These are phyloP conservation scores for Psilocybe azurescens DNA, from an alignment of 768 basidiomycete species.

Conservation along the genomic window DNA sequence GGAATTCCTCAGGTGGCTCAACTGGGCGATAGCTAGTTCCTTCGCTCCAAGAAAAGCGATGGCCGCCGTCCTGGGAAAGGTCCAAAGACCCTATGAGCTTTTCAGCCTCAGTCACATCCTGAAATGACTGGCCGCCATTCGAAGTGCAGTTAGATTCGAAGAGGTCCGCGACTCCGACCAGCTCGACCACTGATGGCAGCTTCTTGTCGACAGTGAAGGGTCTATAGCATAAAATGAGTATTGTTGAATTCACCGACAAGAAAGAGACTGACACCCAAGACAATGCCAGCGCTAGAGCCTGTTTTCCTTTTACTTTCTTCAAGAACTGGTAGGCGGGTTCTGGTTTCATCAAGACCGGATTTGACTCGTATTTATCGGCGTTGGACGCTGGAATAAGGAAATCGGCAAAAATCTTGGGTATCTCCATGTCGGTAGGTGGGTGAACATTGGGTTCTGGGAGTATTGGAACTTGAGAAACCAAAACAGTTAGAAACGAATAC, in stretches of 20 bases:
- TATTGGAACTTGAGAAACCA: slow-evolving; percentile 50
- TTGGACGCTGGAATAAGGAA: slow-evolving; percentile 27
- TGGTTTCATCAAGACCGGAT: background rate
- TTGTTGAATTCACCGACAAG: background rate
- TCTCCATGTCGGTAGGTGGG: slow-evolving; percentile 32
- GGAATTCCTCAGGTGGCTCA: slow-evolving; percentile 24
- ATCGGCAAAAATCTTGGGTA: slow-evolving; percentile 35
- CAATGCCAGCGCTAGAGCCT: background rate
- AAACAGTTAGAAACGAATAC: too few relatives aligned
- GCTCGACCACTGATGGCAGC: slow-evolving; percentile 37
- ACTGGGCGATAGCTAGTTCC: background rate
- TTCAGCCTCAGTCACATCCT: background rate
- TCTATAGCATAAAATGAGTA: slow-evolving; percentile 31
- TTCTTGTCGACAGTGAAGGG: slow-evolving; percentile 53
- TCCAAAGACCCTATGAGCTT: slow-evolving; percentile 12
- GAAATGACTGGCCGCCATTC: background rate
- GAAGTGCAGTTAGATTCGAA: slow-evolving; percentile 1
- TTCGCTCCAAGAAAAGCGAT: background rate
- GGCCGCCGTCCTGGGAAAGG: background rate
- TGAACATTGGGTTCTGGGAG: slow-evolving; percentile 60
- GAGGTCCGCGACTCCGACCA: slow-evolving; percentile 32
- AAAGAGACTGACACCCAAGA: slow-evolving; percentile 13
- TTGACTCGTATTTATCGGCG: slow-evolving; percentile 1
- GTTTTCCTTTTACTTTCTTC: slow-evolving; percentile 36
- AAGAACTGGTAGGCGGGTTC: slow-evolving; percentile 37